Conservation (phyloP, 2,329 filamentous ascomycete genomes). For the Knufia fluminis region DNA sequence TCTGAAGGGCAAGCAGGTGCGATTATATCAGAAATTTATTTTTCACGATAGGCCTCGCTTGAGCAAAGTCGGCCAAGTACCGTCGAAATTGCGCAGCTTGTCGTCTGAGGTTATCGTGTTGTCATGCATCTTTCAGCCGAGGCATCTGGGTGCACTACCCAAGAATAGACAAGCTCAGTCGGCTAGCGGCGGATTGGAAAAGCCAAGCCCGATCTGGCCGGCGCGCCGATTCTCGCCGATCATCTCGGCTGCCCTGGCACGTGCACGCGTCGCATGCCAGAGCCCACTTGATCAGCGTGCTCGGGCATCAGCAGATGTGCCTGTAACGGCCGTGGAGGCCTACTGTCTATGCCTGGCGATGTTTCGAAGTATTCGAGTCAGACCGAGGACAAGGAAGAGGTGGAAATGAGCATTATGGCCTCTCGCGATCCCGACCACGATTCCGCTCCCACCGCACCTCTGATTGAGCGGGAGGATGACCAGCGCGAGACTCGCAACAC, state of each 20-base stretch:
- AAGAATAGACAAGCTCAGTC: too few species aligned
- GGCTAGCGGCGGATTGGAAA: not conserved
- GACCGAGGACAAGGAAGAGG: constrained; percentile 3
- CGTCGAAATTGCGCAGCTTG: too few species aligned
- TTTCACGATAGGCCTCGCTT: too few species aligned
- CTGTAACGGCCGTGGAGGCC: not conserved
- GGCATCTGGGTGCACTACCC: too few species aligned
- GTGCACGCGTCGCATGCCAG: not conserved
- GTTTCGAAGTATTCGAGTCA: not conserved
- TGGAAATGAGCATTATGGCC: constrained; percentile 5
- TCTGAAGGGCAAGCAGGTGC: not conserved
- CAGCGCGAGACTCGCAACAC: not conserved
- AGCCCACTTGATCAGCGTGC: not conserved
- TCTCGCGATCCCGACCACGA: not conserved
- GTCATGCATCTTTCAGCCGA: not conserved
- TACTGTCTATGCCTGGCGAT: constrained; percentile 2
- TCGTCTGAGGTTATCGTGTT: not conserved
- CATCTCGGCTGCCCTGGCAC: not conserved
- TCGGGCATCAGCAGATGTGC: not conserved
- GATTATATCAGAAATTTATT: not conserved
- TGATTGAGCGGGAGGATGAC: not conserved
- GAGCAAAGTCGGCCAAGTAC: too few species aligned
- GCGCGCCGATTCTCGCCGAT: not conserved
- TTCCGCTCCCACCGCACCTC: not conserved
- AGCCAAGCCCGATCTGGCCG: not conserved